These are phyloP conservation scores for Lactarius pseudohatsudake DNA, from an alignment of 768 basidiomycete genomes.

Conservation along the genomic window DNA sequence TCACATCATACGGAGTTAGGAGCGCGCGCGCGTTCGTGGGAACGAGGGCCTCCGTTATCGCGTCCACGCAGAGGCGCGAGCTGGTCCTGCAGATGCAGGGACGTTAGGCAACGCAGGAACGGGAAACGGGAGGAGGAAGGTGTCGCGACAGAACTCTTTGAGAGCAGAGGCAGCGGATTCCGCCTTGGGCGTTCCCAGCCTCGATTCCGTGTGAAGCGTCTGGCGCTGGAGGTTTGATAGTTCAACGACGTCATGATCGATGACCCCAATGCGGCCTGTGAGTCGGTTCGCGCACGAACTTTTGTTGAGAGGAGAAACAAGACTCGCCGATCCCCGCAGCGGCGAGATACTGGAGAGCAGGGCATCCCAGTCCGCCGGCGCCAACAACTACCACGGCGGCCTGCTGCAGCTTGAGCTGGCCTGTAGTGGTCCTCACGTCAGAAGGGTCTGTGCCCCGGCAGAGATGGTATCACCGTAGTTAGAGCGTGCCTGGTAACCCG, in stretches of 20 bases:
- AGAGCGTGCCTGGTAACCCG: slow-evolving; percentile 69
- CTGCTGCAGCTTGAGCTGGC: slow-evolving; percentile 75
- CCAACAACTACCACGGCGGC: slow-evolving; percentile 86
- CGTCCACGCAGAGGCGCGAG: slow-evolving; percentile 59
- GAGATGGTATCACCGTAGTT: slow-evolving; percentile 4
- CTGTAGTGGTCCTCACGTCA: slow-evolving; percentile 40
- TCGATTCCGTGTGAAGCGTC: slow-evolving; percentile 74
- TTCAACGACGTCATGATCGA: slow-evolving; percentile 88
- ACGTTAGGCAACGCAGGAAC: slow-evolving; percentile 13
- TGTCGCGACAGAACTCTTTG: slow-evolving; percentile 48
- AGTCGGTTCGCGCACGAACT: slow-evolving; percentile 15
- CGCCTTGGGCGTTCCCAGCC: slow-evolving; percentile 77
- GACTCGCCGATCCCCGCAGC: slow-evolving; percentile 86
- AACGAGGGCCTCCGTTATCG: slow-evolving; percentile 53
- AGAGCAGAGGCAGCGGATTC: slow-evolving; percentile 76
- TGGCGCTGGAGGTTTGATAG: slow-evolving; percentile 91
- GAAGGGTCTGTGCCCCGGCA: neutral
- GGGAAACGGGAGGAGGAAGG: neutral
- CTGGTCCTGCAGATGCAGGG: slow-evolving; percentile 59
- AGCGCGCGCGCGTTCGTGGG: slow-evolving; percentile 64
- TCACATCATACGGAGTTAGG: slow-evolving; percentile 63
- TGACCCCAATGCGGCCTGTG: slow-evolving; percentile 76
- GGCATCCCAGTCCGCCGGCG: slow-evolving; percentile 95
- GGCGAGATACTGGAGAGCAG: slow-evolving; percentile 90
- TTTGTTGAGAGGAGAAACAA: neutral